Evolutionary conservation across 805 yeast species (phyloP), one percentile per base, ranked within the genome.

Genomic region (Starmerella stellata): DNA sequence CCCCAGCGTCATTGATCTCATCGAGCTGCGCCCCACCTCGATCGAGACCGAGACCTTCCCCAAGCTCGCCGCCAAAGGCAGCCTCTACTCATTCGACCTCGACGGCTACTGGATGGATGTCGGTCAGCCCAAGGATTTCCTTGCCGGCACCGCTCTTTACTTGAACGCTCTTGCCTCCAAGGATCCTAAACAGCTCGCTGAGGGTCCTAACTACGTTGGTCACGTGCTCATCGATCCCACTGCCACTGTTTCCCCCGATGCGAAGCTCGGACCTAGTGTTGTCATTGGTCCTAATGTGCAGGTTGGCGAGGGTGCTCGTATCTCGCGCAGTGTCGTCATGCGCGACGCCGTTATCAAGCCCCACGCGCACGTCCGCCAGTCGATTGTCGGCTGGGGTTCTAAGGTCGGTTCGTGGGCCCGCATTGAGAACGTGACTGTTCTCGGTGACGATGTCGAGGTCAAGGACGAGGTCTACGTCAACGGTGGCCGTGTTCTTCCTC

Each of bases 81-180:
- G 77, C 44, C 72, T 90, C 56, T 90, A 76, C 72, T 85, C 96
- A 39, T 90, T 80, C 58, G 99, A 90, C 64, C 74, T 90, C 58
- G 95, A 90, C 70, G 96, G 98, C 51, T 90, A 75, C 80, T 90
- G 99, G 99, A 90, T 90, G 98, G 99, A 90, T 64, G 95, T 90
- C 52, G 99, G 99, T 64, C 99, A 90, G 71, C 99, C 99, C 72
- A 90, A 87, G 74, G 99, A 90, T 66, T 90, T 83, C 76, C 66
- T 90, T 50, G 75, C 94, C 44, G 99, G 99, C 63, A 81, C 95
- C 55, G 75, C 83, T 53, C 69, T 87, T 49, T 90, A 85, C 72
- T 71, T 90, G 62, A 70, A 78, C 60, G 77, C 96, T 40, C 66
- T 83, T 58, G 63, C 87, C 54, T 78, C 78, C 74, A 81, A 76